phyloP scores from a whole-genome alignment of 2,329 filamentous ascomycete genomes.

The Cordyceps farinosa region DNA sequence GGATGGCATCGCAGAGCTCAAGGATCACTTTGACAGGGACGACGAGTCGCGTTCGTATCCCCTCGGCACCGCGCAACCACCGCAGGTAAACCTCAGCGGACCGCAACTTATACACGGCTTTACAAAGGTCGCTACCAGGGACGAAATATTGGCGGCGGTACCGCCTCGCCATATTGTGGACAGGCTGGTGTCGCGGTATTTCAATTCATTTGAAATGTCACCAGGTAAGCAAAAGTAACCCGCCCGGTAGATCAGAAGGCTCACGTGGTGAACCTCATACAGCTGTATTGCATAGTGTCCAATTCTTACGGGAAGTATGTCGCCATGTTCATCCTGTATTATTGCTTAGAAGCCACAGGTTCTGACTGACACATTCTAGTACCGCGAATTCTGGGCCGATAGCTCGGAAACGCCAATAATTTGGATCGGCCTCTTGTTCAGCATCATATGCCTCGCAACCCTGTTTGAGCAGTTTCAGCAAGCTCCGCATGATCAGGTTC shows the following conservation, averaged over 20 bases:
- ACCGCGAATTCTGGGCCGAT: not conserved
- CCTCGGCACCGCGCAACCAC: not conserved
- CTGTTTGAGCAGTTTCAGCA: no score
- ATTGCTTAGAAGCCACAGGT: no score
- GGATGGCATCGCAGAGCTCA: conserved; percentile 39
- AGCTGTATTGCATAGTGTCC: conserved; percentile 28
- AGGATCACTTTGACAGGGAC: conserved; percentile 32
- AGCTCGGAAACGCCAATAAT: not conserved
- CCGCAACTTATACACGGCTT: not conserved
- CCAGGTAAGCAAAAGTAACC: conserved; percentile 6
- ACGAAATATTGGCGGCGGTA: conserved; percentile 24
- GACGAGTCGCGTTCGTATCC: not conserved
- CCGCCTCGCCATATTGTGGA: conserved; percentile 33
- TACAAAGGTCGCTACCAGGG: not conserved
- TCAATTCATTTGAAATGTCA: conserved; percentile 27
- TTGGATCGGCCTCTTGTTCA: conserved; percentile 9
- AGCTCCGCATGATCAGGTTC: no score
- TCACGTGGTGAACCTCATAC: no score
- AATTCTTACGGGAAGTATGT: conserved; percentile 22
- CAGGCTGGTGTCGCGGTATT: conserved; percentile 34
- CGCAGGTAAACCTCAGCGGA: not conserved
- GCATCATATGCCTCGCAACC: not conserved
- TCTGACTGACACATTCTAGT: not conserved
- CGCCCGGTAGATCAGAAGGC: no score
- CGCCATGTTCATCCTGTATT: not conserved